A percentile compares a stretch with the other conserved stretches of the same genome.
These are phyloP conservation scores for Pogostemon cablin DNA, from an alignment of 257 asterid genomes.

Conservation along the genomic window DNA sequence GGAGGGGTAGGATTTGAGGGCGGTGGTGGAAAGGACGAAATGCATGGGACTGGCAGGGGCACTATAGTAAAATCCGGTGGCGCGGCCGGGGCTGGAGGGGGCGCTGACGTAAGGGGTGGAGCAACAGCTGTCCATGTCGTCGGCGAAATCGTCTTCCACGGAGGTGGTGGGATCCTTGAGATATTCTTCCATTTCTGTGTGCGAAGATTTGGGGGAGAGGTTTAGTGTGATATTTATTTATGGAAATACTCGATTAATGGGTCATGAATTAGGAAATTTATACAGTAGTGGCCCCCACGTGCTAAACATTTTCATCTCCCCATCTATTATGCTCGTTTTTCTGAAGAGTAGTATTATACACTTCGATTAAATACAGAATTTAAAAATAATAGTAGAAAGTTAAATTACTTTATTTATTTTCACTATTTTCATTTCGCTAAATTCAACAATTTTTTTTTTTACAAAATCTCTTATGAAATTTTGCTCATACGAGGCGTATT, in stretches of 20 bases:
- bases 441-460: too few species aligned
- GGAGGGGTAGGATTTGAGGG: slow-evolving; percentile 35
- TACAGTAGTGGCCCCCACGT: neutral
- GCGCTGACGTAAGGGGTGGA: slow-evolving; percentile 96
- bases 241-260: neutral
- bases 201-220: neutral
- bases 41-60: slow-evolving; percentile 96
- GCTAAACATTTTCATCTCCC: neutral
- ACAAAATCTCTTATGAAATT: too few species aligned
- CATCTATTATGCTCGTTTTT: too few species aligned
- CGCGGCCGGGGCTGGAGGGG: slow-evolving; percentile 86
- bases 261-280: neutral
- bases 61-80: slow-evolving; percentile 70
- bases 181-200: slow-evolving; percentile 43
- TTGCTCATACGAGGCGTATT: too few species aligned
- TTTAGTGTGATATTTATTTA: neutral
- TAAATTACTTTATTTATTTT: too few species aligned
- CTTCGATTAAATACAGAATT: too few species aligned
- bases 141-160: slow-evolving; percentile 37
- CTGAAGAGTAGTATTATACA: too few species aligned
- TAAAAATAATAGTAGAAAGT: too few species aligned
- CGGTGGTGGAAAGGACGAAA: slow-evolving; percentile 48
- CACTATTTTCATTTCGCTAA: too few species aligned
- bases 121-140: slow-evolving; percentile 70
- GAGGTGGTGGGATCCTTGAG: slow-evolving; percentile 37